Percentiles rank a stretch among this genome's conserved stretches.
These are phyloP conservation scores for Metschnikowia proteae DNA, from an alignment of 805 yeast genomes.

Conservation along the genomic window DNA sequence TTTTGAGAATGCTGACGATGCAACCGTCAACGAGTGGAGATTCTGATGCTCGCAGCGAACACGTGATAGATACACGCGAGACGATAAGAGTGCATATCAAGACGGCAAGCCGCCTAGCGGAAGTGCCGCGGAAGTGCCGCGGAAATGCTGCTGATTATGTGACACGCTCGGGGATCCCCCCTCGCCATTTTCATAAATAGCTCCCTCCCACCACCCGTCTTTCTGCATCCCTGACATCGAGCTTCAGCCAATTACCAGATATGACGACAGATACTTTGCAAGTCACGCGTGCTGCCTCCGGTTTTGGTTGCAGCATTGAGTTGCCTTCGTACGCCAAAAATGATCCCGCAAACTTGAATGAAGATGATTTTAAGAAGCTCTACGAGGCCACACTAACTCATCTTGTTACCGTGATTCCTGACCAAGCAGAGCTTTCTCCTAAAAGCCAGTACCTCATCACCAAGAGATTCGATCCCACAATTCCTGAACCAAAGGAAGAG, in stretches of 20 bases:
- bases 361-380: slow-evolving; percentile 59
- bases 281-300: slow-evolving; percentile 12
- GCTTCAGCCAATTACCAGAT: neutral
- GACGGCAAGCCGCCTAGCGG: neutral
- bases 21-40: neutral
- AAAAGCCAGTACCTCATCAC: slow-evolving; percentile 74
- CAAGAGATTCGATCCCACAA: slow-evolving; percentile 71
- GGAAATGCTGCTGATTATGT: neutral
- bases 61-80: neutral
- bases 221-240: neutral
- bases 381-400: slow-evolving; percentile 63
- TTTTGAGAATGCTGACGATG: neutral
- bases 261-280: slow-evolving; percentile 9
- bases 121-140: neutral
- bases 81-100: neutral
- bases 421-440: slow-evolving; percentile 65
- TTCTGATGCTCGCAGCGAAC: neutral
- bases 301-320: slow-evolving; percentile 63
- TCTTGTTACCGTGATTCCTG: slow-evolving; percentile 72
- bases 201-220: neutral
- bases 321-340: slow-evolving; percentile 62
- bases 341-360: slow-evolving; percentile 68
- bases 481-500: slow-evolving; percentile 38
- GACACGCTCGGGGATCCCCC: neutral
- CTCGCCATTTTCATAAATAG: neutral